Conservation (phyloP, 1,284 basidiomycete species). For the Xerocomus minutiporus region DNA sequence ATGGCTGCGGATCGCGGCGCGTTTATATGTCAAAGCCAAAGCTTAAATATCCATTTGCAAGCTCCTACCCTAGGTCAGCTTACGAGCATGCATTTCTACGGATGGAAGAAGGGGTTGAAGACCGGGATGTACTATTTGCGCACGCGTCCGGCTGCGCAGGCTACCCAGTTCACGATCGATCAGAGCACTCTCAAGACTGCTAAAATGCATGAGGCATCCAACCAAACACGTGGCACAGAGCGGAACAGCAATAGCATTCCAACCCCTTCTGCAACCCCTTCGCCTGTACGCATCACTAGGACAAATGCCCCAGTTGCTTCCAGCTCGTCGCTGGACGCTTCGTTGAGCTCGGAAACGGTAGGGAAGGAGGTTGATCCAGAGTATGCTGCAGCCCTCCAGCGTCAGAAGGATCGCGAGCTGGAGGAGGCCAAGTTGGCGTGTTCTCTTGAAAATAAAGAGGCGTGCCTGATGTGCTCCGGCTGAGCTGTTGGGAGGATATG, state of each 20-base stretch:
- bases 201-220: constrained; percentile 46
- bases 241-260: constrained; percentile 25
- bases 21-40: constrained; percentile 94
- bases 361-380: constrained; percentile 68
- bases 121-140: constrained; percentile 98
- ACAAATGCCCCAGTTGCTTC: constrained; percentile 14
- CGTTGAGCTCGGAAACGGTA: constrained; percentile 35
- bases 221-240: constrained; percentile 16
- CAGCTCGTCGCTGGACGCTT: constrained; percentile 31
- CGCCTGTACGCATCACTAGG: constrained; percentile 26
- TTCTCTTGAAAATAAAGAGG: constrained; percentile 86
- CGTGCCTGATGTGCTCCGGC: constrained; percentile 82
- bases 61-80: constrained; percentile 92
- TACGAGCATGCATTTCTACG: constrained; percentile 99
- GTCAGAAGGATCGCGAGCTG: constrained; percentile 57
- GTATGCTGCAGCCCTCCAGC: constrained; percentile 75
- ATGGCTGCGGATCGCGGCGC: constrained; percentile 97
- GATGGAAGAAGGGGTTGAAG: constrained; percentile 99
- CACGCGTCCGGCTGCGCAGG: constrained; percentile 90
- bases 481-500: constrained; percentile 32
- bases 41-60: constrained; percentile 90
- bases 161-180: constrained; percentile 98
- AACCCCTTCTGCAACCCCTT: constrained; percentile 37
- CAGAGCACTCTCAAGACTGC: constrained; percentile 74
- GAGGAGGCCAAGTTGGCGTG: constrained; percentile 81